Conservation (phyloP, 352 stramenopile genomes). For the Phytophthora lateralis region DNA sequence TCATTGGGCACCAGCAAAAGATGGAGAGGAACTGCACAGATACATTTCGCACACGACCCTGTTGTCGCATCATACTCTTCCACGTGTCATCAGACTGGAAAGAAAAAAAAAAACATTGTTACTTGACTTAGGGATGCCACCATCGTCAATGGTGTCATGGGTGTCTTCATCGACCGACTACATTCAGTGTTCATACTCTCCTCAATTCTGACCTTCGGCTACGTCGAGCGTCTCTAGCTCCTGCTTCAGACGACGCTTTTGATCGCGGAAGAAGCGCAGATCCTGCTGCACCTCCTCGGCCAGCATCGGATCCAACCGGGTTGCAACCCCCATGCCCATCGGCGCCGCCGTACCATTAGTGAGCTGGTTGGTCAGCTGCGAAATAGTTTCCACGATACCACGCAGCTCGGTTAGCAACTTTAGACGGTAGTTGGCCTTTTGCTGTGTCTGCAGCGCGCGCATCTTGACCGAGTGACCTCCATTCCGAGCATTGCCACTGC, state of each 20-base stretch:
- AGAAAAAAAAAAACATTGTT: constrained; percentile 10
- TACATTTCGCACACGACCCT: constrained; percentile 10
- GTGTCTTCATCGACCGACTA: constrained; percentile 5
- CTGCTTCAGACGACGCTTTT: constrained; percentile 32
- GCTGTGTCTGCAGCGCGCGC: constrained; percentile 7
- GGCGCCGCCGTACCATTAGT: constrained; percentile 12
- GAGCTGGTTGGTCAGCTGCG: constrained; percentile 32
- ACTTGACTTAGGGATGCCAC: constrained; percentile 22
- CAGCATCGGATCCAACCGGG: constrained; percentile 29
- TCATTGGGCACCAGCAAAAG: constrained; percentile 21
- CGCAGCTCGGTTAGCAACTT: constrained; percentile 35
- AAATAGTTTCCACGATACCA: constrained; percentile 38
- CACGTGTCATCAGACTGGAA: constrained; percentile 9
- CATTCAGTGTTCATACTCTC: constrained; percentile 5
- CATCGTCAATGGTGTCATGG: constrained; percentile 8
- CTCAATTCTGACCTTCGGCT: constrained; percentile 14
- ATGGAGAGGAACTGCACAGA: constrained; percentile 8
- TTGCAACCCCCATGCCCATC: constrained; percentile 23
- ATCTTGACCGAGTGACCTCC: constrained; percentile 19
- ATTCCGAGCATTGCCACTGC: constrained; percentile 14
- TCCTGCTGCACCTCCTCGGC: constrained; percentile 37
- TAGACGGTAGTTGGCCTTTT: constrained; percentile 36
- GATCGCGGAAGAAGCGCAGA: constrained; percentile 35
- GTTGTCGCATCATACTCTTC: constrained; percentile 4
- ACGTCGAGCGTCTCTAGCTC: constrained; percentile 29